Base-by-base conservation (phyloP, 2,329 filamentous ascomycete species). In the Balansia obtecta region DNA sequence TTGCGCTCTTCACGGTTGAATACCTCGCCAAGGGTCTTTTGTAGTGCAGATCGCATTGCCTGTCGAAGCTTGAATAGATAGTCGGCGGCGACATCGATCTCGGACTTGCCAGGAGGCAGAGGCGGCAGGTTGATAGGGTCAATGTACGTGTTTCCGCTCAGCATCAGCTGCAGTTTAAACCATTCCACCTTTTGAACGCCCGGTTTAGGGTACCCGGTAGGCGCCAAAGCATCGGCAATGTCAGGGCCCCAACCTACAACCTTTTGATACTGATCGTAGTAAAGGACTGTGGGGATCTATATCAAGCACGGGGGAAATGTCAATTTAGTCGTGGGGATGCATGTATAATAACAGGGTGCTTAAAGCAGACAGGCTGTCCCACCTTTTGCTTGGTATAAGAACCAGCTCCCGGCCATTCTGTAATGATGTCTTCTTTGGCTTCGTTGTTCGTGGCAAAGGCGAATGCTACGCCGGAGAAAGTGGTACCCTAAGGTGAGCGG, bases 381-480 rank as follows among this genome's bases (percentile, higher is more conserved):
- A 95, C 91, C 85, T 98, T 98, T 72, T 98, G 93, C 72, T 97
- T 97, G 47, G 93, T 95, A 67, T 95, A 91, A 51, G 93, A 96
- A 58, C 93, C 93, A 37, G 93, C 90, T 59, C 93, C 93, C 27
- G 93, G 93, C 93, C 93, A 98, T 71, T 98, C 93, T 55, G 91
- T 94, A 61, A 98, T 98, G 61, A 97, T 97, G 68, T 97, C 91
- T 70, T 97, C 93, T 68, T 95, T 94, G 53, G 90, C 89, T 69
- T 96, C 90, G 59, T 91, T 95, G 71, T 96, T 96, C 53, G 91
- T 96, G 54, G 90, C 90, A 70, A 96, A 98, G 33, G 90, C 90
- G 65, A 94, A 96, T 37, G 93, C 93, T 55, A 97, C 91, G 65
- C 93, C 93, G 3, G 93, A 97, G 68, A 97, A 98, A 5, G 93